Conservation (phyloP, 371 early-diverging fungal species). For the Globomyces sp. region DNA sequence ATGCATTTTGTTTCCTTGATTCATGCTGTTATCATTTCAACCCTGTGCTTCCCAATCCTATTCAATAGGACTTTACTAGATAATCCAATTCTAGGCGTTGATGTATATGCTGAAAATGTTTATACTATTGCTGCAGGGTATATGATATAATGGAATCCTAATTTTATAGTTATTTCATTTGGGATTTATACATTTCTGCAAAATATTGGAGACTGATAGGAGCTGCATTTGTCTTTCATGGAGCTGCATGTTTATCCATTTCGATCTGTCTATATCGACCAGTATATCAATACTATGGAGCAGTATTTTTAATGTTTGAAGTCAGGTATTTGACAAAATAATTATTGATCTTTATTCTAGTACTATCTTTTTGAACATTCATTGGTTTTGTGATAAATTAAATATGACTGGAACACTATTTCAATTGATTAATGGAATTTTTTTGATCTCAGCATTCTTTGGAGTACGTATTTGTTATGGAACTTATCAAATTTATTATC, state of each 20-base stretch:
- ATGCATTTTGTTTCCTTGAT: conserved; percentile 66
- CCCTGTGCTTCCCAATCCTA: conserved; percentile 63
- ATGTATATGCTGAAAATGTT: conserved; percentile 65
- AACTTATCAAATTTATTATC: conserved; percentile 63
- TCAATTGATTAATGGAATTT: conserved; percentile 77
- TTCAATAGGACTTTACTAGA: conserved; percentile 59
- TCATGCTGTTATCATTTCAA: conserved; percentile 56
- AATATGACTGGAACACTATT: conserved; percentile 57
- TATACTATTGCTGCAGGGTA: conserved; percentile 81
- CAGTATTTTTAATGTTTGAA: conserved; percentile 87
- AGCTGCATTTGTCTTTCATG: conserved; percentile 82
- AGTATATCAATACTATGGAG: conserved; percentile 82
- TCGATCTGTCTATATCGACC: conserved; percentile 73
- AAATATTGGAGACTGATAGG: conserved; percentile 69
- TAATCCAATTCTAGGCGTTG: conserved; percentile 75
- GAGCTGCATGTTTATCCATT: conserved; percentile 72
- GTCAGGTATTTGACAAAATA: conserved; percentile 34
- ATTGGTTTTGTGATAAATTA: conserved; percentile 79
- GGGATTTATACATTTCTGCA: conserved; percentile 79
- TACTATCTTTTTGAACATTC: conserved; percentile 88
- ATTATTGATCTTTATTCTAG: conserved; percentile 17
- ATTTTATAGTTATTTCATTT: conserved; percentile 63
- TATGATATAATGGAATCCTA: too few species aligned
- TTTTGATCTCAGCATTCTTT: conserved; percentile 73
- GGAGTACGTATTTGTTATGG: conserved; percentile 78